A percentile compares a stretch with the other conserved stretches of the same genome.
Conservation (phyloP, 2,329 filamentous ascomycete species). For the Penicillium sp. region DNA sequence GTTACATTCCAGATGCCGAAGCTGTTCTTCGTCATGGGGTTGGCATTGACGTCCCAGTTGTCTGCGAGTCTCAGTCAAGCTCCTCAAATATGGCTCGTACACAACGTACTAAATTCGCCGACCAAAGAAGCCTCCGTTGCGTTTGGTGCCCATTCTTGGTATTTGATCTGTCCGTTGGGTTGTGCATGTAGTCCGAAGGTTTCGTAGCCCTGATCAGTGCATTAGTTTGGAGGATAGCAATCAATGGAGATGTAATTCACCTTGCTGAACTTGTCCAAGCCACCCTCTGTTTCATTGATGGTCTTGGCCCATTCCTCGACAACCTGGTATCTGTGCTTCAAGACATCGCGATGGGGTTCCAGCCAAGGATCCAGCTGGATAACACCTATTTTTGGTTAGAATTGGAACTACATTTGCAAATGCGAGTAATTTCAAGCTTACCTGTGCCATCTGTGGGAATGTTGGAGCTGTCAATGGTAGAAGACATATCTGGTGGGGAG, state of each 20-base stretch:
- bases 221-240: slow-evolving; percentile 6
- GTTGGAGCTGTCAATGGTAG: slow-evolving; percentile 2
- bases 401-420: neutral
- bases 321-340: slow-evolving; percentile 73
- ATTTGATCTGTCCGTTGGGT: slow-evolving; percentile 78
- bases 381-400: slow-evolving; percentile 60
- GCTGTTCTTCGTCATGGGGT: slow-evolving; percentile 80
- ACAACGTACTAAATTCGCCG: slow-evolving; percentile 81
- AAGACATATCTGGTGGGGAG: slow-evolving; percentile 6
- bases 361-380: slow-evolving; percentile 86
- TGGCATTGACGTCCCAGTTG: slow-evolving; percentile 77
- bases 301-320: slow-evolving; percentile 83
- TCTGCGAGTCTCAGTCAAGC: slow-evolving; percentile 53
- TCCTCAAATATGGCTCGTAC: slow-evolving; percentile 1
- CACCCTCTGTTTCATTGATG: slow-evolving; percentile 80
- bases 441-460: slow-evolving; percentile 23
- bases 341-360: slow-evolving; percentile 73
- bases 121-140: slow-evolving; percentile 79
- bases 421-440: slow-evolving; percentile 8
- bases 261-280: slow-evolving; percentile 85
- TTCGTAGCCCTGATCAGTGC: slow-evolving; percentile 67
- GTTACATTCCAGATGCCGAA: slow-evolving; percentile 86
- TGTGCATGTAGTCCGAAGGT: slow-evolving; percentile 81
- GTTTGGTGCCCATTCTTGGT: slow-evolving; percentile 96
- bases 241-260: slow-evolving; percentile 46